Evolutionary conservation across 2,329 filamentous ascomycete species (phyloP).

Genomic region (Taxawa tesnikishii): DNA sequence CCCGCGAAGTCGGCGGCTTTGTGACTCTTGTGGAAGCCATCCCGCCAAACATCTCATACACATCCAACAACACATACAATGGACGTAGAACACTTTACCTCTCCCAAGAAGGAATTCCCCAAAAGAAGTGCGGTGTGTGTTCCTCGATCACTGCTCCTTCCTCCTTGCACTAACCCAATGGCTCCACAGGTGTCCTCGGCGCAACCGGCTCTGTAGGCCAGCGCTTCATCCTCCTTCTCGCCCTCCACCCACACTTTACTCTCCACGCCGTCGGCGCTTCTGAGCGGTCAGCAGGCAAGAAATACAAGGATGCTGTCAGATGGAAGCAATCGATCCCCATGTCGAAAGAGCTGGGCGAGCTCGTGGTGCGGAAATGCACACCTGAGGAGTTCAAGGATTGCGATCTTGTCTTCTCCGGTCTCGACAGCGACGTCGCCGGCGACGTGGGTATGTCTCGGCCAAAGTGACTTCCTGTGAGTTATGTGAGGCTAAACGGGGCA

Average conservation of each 20-base stretch:
- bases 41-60: no score
- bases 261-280: conserved; percentile 86
- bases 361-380: conserved; percentile 76
- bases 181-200: conserved; percentile 54
- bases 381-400: conserved; percentile 77
- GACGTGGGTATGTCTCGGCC: conserved; percentile 89
- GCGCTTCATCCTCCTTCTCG: conserved; percentile 85
- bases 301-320: conserved; percentile 82
- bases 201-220: conserved; percentile 91
- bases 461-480: conserved; percentile 13
- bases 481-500: conserved; percentile 20
- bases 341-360: conserved; percentile 58
- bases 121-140: conserved; percentile 40
- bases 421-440: conserved; percentile 86
- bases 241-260: conserved; percentile 73
- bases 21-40: no score
- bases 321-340: conserved; percentile 91
- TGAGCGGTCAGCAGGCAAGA: conserved; percentile 78
- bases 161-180: conserved; percentile 3
- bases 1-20: no score
- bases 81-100: conserved; percentile 32
- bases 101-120: conserved; percentile 26
- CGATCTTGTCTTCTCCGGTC: conserved; percentile 83
- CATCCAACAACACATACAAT: conserved; percentile 15
- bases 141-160: conserved; percentile 27